A percentile compares a stretch with the other conserved stretches of the same genome.
phyloP scores from a whole-genome alignment of 2,329 filamentous ascomycete species.

The Cladosporium sp. region DNA sequence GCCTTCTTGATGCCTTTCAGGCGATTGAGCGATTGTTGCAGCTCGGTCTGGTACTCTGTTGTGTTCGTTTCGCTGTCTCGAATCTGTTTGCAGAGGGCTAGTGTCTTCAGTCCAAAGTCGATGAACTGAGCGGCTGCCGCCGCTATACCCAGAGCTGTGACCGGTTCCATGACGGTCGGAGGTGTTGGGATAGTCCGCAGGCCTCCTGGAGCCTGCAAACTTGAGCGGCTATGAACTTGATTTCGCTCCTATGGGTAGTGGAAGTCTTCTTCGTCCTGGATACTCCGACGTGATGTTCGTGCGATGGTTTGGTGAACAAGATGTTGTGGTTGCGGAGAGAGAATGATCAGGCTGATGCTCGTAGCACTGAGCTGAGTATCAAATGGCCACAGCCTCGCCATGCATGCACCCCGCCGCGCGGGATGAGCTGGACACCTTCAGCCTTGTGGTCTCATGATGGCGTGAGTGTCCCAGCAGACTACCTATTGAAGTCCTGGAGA shows the following conservation, averaged over 20 bases:
- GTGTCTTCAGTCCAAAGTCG: neutral
- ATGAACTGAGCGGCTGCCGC: constrained; percentile 5
- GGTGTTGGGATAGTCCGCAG: too few species aligned
- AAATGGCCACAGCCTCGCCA: neutral
- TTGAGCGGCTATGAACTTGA: too few species aligned
- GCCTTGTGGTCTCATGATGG: too few species aligned
- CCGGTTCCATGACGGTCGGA: neutral
- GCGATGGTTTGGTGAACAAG: too few species aligned
- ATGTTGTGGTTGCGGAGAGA: neutral
- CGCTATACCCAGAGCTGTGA: neutral
- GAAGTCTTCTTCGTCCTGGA: too few species aligned
- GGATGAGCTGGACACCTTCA: neutral
- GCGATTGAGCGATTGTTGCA: neutral
- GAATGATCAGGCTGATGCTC: neutral
- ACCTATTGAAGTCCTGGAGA: too few species aligned
- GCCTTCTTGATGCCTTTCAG: neutral
- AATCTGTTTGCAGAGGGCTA: constrained; percentile 5
- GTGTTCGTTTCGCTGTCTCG: constrained; percentile 2
- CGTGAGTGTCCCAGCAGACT: too few species aligned
- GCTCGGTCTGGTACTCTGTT: neutral
- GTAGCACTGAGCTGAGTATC: neutral
- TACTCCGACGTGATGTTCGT: too few species aligned
- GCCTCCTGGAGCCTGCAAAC: too few species aligned
- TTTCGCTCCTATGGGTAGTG: too few species aligned
- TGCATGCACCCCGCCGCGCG: constrained; percentile 2